Evolutionary conservation across 768 basidiomycete genomes (phyloP).

Genomic region (Amanita exitialis): DNA sequence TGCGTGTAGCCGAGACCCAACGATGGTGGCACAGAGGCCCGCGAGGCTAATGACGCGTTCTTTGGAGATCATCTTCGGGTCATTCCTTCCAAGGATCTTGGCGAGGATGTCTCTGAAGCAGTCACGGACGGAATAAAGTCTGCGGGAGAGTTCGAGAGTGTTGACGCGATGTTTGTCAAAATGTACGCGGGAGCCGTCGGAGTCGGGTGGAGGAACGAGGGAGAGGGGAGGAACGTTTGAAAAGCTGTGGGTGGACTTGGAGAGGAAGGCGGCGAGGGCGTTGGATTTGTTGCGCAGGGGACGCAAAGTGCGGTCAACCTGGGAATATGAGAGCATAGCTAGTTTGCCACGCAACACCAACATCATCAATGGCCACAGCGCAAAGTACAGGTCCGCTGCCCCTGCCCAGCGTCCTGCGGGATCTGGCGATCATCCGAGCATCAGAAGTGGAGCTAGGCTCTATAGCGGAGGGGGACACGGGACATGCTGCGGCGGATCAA

Average conservation of each 20-base stretch:
- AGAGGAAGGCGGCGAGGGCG: slow-evolving; percentile 19
- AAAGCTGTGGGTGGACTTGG: slow-evolving; percentile 10
- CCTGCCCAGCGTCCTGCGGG: slow-evolving; percentile 51
- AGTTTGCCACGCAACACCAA: neutral
- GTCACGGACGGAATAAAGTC: slow-evolving; percentile 43
- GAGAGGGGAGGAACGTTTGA: slow-evolving; percentile 20
- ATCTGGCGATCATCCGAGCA: slow-evolving; percentile 62
- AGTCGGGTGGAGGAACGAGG: slow-evolving; percentile 27
- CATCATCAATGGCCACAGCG: slow-evolving; percentile 11
- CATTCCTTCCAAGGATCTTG: slow-evolving; percentile 8
- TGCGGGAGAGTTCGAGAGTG: slow-evolving; percentile 32
- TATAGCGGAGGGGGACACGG: slow-evolving; percentile 13
- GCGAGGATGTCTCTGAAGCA: slow-evolving; percentile 42
- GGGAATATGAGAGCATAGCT: slow-evolving; percentile 4
- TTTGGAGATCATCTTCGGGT: slow-evolving; percentile 13
- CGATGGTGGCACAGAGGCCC: slow-evolving; percentile 32
- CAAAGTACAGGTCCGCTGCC: slow-evolving; percentile 41
- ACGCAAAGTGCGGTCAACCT: slow-evolving; percentile 28
- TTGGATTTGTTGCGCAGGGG: slow-evolving; percentile 38
- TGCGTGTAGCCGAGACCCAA: slow-evolving; percentile 36
- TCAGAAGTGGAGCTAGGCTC: slow-evolving; percentile 31
- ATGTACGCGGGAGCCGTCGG: slow-evolving; percentile 20
- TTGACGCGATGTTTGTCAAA: slow-evolving; percentile 22
- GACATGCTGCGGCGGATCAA: slow-evolving; percentile 17
- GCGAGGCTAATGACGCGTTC: slow-evolving; percentile 26